Evolutionary conservation across 345 rosid genomes (phyloP).

Genomic region (Populus tremula): DNA sequence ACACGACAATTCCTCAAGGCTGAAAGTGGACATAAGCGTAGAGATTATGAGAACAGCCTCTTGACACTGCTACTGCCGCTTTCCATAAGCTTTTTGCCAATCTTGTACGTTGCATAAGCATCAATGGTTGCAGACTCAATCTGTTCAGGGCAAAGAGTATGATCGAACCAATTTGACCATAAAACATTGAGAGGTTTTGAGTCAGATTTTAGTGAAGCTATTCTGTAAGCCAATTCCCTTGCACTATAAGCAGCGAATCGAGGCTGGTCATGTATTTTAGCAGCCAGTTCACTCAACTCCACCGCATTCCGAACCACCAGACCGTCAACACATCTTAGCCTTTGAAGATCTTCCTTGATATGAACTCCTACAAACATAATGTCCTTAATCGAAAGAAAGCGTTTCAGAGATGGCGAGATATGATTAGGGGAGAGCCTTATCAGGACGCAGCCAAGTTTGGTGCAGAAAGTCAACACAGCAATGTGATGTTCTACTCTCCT

Average conservation of each 20-base stretch:
- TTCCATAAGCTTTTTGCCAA: constrained; percentile 31
- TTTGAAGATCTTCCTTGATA: constrained; percentile 24
- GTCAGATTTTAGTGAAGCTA: constrained; percentile 10
- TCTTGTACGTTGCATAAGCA: constrained; percentile 30
- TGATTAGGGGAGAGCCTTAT: constrained; percentile 19
- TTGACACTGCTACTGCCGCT: constrained; percentile 24
- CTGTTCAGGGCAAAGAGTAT: constrained; percentile 19
- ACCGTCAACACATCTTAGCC: constrained; percentile 11
- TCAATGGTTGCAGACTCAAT: constrained; percentile 27
- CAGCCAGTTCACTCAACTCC: constrained; percentile 30
- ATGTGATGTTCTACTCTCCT: constrained; percentile 22
- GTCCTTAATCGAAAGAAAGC: constrained; percentile 24
- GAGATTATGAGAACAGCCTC: constrained; percentile 18
- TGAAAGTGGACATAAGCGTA: not conserved
- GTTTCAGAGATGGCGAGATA: constrained; percentile 22
- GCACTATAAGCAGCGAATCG: constrained; percentile 14
- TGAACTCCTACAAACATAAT: constrained; percentile 27
- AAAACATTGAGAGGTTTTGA: constrained; percentile 20
- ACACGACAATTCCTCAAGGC: not conserved
- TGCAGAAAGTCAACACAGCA: constrained; percentile 27
- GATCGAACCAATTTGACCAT: constrained; percentile 36
- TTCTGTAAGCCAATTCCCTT: constrained; percentile 24
- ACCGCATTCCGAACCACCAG: constrained; percentile 22
- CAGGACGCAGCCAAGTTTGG: constrained; percentile 27
- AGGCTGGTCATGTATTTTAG: constrained; percentile 27